phyloP scores from a whole-genome alignment of 805 yeast species.

The Clavispora santaluciae region DNA sequence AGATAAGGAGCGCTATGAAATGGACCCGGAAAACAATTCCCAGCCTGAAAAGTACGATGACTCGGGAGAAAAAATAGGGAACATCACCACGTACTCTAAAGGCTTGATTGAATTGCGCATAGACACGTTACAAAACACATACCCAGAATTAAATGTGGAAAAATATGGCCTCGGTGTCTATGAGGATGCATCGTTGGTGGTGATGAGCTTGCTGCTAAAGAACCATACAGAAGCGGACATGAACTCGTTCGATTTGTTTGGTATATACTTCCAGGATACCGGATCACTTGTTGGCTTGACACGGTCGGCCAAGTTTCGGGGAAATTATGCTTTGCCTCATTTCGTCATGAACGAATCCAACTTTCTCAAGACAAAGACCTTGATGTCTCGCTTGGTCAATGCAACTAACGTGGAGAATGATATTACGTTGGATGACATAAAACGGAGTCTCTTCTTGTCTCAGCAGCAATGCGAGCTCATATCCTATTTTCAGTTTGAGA shows the following conservation, averaged over 20 bases:
- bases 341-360: slow-evolving; percentile 38
- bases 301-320: slow-evolving; percentile 59
- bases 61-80: slow-evolving; percentile 19
- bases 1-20: slow-evolving; percentile 23
- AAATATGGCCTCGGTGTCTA: slow-evolving; percentile 6
- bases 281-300: slow-evolving; percentile 61
- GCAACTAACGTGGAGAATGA: slow-evolving; percentile 37
- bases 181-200: slow-evolving; percentile 33
- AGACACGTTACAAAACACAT: slow-evolving; percentile 21
- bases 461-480: slow-evolving; percentile 63
- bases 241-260: slow-evolving; percentile 49
- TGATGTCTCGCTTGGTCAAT: slow-evolving; percentile 42
- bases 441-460: slow-evolving; percentile 27
- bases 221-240: slow-evolving; percentile 47
- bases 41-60: slow-evolving; percentile 14
- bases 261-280: slow-evolving; percentile 60
- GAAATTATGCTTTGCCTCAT: slow-evolving; percentile 59
- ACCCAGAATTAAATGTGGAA: slow-evolving; percentile 15
- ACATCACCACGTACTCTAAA: slow-evolving; percentile 19
- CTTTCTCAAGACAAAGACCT: slow-evolving; percentile 42
- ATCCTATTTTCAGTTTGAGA: slow-evolving; percentile 60
- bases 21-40: slow-evolving; percentile 22
- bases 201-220: slow-evolving; percentile 23
- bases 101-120: slow-evolving; percentile 26
- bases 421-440: slow-evolving; percentile 34